Base-by-base conservation (phyloP, 176 grass and related monocot genomes). In the Phoenix roebelenii region DNA sequence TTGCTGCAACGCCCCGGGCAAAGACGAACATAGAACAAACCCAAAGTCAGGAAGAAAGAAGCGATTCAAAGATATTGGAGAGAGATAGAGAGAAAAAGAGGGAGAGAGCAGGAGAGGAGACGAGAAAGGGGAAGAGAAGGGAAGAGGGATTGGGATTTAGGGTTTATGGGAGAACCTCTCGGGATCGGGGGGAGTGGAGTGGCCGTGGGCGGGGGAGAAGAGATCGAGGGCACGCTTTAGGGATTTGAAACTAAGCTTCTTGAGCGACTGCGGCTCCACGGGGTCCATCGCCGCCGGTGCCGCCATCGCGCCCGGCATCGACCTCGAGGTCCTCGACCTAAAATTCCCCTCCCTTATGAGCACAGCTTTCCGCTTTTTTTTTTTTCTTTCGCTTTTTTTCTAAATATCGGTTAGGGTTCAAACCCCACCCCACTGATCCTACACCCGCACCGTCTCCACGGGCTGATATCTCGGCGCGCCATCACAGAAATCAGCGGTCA, bases 161-260 rank as follows among this genome's bases (percentile, higher is more conserved):
- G 72, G 61, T 77, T 84, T 56, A 10, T 14, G 35, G 35, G 35
- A 51, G 16, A 19, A 95, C 90, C 90, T 89, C 69, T 87, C 74
- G 9, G 60, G 54, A 32, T 95, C 86, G 10, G 81, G 52, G 20
- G 60, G 22, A 58, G 85, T 73, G 14, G 67, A 67, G 39, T 79
- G 51, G 49, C 71, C 62, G 25, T 84, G 90, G 30, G 77, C 39
- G n/a, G 86, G 80, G 26, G 77, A 58, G 69, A 95, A 95, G 77
- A 95, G 79, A 57, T 95, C 90, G 19, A 82, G 83, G 12, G 82
- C 85, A 6, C 86, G 83, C 69, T 82, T 95, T 9, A 90, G 80
- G 29, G 80, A 95, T 71, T 79, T 90, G 17, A 84, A 72, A 49
- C 90, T 95, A 12, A 90, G 77, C 90, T 90, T 95, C 71, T 89